Percentiles rank a stretch among this genome's conserved stretches.
Evolutionary conservation across 495 filamentous ascomycete genomes (phyloP).

Genomic region (Neurospora pannonica): DNA sequence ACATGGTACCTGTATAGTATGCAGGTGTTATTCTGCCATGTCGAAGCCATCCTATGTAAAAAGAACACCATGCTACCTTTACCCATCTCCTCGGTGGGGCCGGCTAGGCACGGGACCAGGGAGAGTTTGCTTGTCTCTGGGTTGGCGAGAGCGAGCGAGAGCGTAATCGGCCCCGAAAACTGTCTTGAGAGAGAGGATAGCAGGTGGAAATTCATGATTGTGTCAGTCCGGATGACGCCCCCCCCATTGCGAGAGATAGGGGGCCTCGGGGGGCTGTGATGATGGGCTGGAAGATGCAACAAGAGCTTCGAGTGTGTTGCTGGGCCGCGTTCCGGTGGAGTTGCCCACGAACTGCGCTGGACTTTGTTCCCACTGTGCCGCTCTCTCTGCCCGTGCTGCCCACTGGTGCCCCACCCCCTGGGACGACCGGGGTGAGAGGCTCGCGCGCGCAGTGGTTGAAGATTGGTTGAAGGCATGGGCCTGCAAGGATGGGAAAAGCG

Average conservation of each 20-base stretch:
- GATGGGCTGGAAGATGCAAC: neutral
- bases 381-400: neutral
- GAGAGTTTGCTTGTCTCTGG: neutral
- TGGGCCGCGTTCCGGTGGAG: slow-evolving; percentile 5
- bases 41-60: neutral
- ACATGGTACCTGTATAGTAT: neutral
- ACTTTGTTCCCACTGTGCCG: slow-evolving; percentile 12
- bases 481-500: slow-evolving; percentile 22
- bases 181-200: neutral
- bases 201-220: neutral
- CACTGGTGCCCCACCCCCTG: slow-evolving; percentile 7
- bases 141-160: neutral
- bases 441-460: slow-evolving; percentile 9
- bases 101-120: neutral
- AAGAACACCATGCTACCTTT: neutral
- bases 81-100: neutral
- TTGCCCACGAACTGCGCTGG: slow-evolving; percentile 1
- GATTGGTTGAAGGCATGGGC: slow-evolving; percentile 16
- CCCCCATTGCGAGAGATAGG: neutral
- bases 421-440: slow-evolving; percentile 14
- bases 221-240: neutral
- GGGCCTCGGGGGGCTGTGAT: neutral
- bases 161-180: neutral
- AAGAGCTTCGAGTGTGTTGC: slow-evolving; percentile 1
- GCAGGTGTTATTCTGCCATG: neutral